These are phyloP conservation scores for Russula earlei DNA, from an alignment of 768 basidiomycete genomes.

Conservation along the genomic window DNA sequence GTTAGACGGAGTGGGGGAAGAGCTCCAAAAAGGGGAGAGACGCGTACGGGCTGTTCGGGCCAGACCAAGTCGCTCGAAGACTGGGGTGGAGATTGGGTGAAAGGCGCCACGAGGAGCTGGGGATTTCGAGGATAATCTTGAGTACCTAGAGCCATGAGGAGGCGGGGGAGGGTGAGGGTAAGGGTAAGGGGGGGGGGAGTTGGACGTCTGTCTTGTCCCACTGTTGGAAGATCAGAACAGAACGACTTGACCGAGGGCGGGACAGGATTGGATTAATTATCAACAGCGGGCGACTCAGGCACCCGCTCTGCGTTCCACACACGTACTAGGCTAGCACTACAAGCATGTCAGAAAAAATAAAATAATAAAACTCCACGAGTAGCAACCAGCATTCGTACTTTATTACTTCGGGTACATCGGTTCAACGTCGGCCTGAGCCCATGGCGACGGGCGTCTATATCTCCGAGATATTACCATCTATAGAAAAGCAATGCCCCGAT, in stretches of 20 bases:
- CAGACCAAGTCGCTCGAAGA: slow-evolving; percentile 1
- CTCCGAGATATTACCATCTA: neutral
- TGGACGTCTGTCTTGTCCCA: neutral
- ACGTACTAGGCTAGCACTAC: neutral
- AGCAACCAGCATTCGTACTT: too few relatives aligned
- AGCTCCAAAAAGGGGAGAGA: neutral
- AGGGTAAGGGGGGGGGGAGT: neutral
- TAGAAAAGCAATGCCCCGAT: neutral
- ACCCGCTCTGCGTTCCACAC: neutral
- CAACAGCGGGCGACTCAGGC: neutral
- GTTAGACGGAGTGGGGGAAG: neutral
- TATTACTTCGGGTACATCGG: neutral
- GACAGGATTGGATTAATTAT: too few relatives aligned
- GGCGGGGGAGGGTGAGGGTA: neutral
- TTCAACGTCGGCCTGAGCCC: neutral
- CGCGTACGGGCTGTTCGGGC: slow-evolving; percentile 20
- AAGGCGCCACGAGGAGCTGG: neutral
- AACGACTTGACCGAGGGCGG: neutral
- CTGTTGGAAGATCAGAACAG: slow-evolving; percentile 9
- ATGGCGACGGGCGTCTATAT: neutral
- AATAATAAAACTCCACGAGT: too few relatives aligned
- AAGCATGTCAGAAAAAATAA: too few relatives aligned
- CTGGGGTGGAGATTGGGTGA: slow-evolving; percentile 6
- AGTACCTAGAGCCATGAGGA: slow-evolving; percentile 12
- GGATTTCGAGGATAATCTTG: slow-evolving; percentile 10